Conservation (phyloP, 176 grass and related monocot species). For the Thalia dealbata region DNA sequence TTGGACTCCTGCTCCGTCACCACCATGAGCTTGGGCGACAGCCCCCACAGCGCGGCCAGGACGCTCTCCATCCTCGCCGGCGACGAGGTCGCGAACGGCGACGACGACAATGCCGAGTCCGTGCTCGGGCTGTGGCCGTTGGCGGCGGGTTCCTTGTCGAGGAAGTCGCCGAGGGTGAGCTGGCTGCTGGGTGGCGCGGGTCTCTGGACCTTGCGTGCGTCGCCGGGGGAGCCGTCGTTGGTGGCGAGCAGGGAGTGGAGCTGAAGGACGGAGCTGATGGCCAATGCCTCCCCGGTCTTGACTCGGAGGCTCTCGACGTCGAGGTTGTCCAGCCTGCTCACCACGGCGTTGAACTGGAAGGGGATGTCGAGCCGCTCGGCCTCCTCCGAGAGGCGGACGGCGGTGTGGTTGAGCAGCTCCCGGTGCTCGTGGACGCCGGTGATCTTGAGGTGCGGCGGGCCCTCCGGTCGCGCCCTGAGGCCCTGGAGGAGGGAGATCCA, state of each 20-base stretch:
- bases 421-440: constrained; percentile 50
- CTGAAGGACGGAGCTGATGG: constrained; percentile 58
- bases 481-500: constrained; percentile 73
- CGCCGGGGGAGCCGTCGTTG: constrained; percentile 12
- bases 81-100: constrained; percentile 17
- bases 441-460: constrained; percentile 75
- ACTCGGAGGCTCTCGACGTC: constrained; percentile 63
- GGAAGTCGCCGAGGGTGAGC: neutral
- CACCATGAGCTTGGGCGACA: constrained; percentile 64
- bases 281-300: constrained; percentile 83
- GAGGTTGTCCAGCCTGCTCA: constrained; percentile 36
- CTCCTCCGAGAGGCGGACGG: constrained; percentile 54
- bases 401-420: constrained; percentile 43
- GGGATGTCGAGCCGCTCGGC: constrained; percentile 82
- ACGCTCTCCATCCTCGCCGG: constrained; percentile 48
- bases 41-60: constrained; percentile 39
- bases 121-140: constrained; percentile 1
- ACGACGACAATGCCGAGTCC: neutral
- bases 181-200: neutral
- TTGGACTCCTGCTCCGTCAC: constrained; percentile 82
- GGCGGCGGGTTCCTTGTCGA: constrained; percentile 21
- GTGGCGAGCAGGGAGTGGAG: constrained; percentile 53
- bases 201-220: neutral
- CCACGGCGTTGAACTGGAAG: constrained; percentile 82
- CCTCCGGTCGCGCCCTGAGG: constrained; percentile 48